Base-by-base conservation (phyloP, 139 green algal genomes). In the Chlorella sp. region DNA sequence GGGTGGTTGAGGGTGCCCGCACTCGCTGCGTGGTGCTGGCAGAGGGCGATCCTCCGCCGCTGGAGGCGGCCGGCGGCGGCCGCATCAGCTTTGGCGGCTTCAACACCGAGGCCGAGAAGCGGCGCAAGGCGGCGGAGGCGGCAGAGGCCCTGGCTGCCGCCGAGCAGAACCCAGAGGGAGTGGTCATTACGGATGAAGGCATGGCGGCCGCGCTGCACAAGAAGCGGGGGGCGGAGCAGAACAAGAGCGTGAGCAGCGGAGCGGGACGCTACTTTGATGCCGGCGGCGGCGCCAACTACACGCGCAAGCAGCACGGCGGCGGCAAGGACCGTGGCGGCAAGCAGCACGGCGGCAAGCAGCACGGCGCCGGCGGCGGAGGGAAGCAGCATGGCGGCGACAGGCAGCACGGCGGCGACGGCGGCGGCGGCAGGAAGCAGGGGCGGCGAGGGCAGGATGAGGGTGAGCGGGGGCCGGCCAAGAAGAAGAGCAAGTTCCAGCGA, bases 1-100 rank as follows among this genome's bases (percentile, higher is more conserved):
- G 81, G 81, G 70, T 86, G 11, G 70, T 86, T 36, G 81, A 86
- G 38, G 81, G 81, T 0, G 68, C 81, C 11, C 55, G 56, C 28
- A 80, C 69, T 0, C 69, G 56, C 6, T 86, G 81, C 56, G 28
- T 86, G 7, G 81, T 86, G 36, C 36, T 86, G 23, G 69, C 69
- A 2, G 81, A 86, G n/a, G 69, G 69, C 0, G 81, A 86, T 26
- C 81, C 81, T 7, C 78, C 39, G 20, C 63, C 78, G 4, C 32
- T 28, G 17, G 73, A 63, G 73, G 73, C n/a, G 1, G 73, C 38
- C 63, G 41, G 39, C 55, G 41, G 55, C 38, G 30, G 65, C 80
- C 55, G 81, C 9, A 30, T 86, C 4, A 74, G 55, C 56, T 86
- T 86, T 56, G 32, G 56, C 15, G 70, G 70, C 26, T 86, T 74